Percentiles rank a stretch among this genome's conserved stretches.
phyloP scores from a whole-genome alignment of 75 land plant species.

The Adiantum capillusveneris region DNA sequence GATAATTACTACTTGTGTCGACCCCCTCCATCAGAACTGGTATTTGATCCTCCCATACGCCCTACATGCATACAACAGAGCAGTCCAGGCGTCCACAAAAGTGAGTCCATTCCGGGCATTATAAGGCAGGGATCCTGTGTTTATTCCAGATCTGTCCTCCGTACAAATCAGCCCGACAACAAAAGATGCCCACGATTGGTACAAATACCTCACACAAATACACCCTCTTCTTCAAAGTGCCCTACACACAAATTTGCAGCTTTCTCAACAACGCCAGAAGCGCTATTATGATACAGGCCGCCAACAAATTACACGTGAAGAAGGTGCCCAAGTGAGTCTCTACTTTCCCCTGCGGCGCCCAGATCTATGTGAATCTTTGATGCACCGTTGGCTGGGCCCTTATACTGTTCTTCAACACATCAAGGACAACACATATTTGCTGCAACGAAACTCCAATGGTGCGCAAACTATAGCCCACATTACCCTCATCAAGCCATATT shows the following conservation, averaged over 20 bases:
- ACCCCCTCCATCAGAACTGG: slow-evolving; percentile 5
- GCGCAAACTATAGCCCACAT: background rate
- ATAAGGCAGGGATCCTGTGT: background rate
- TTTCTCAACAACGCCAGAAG: background rate
- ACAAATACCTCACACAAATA: background rate
- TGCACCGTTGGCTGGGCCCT: background rate
- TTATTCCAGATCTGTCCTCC: background rate
- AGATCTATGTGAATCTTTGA: background rate
- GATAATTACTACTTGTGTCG: background rate
- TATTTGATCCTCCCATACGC: background rate
- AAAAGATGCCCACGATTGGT: background rate
- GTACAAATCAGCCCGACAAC: background rate
- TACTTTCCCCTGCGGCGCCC: background rate
- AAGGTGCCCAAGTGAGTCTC: background rate
- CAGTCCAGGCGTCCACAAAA: background rate
- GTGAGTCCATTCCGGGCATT: background rate
- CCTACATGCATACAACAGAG: background rate
- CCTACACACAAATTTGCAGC: background rate
- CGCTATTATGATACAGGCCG: background rate
- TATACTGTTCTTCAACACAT: background rate
- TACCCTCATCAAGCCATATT: background rate
- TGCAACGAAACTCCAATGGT: background rate
- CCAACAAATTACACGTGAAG: background rate
- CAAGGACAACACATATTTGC: background rate
- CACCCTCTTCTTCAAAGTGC: slow-evolving; percentile 1